Percentiles rank a stretch among this genome's conserved stretches.
Evolutionary conservation across 495 filamentous ascomycete species (phyloP).

Genomic region (Hypomontagnella monticulosa): DNA sequence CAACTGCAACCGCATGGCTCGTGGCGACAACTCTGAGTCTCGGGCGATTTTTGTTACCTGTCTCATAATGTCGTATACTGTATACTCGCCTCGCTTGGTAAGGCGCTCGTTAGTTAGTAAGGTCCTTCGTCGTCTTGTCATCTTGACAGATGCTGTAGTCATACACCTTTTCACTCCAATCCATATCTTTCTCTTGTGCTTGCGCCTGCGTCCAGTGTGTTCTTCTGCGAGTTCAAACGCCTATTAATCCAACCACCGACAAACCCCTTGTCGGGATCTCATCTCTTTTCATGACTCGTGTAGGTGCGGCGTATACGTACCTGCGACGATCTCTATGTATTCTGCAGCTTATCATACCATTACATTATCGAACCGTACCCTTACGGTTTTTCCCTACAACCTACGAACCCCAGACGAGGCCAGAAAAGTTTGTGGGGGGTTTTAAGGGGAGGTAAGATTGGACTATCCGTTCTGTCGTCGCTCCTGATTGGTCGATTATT

Average conservation of each 20-base stretch:
- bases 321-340: constrained; percentile 39
- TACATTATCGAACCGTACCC: constrained; percentile 32
- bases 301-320: constrained; percentile 7
- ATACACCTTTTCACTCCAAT: too few species aligned
- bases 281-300: constrained; percentile 25
- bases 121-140: too few species aligned
- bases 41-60: constrained; percentile 2
- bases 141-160: too few species aligned
- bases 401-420: constrained; percentile 12
- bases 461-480: constrained; percentile 25
- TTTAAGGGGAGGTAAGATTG: constrained; percentile 27
- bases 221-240: constrained; percentile 10
- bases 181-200: too few species aligned
- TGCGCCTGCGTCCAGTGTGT: too few species aligned
- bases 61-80: not conserved
- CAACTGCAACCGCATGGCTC: constrained; percentile 2
- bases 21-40: constrained; percentile 6
- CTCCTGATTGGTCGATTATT: constrained; percentile 40
- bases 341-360: constrained; percentile 42
- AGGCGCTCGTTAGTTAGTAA: too few species aligned
- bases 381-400: constrained; percentile 16
- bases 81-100: too few species aligned
- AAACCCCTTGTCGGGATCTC: constrained; percentile 21
- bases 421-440: constrained; percentile 20
- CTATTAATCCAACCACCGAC: constrained; percentile 2